phyloP scores from a whole-genome alignment of 1,139 yeast genomes.

The Candida sp. region DNA sequence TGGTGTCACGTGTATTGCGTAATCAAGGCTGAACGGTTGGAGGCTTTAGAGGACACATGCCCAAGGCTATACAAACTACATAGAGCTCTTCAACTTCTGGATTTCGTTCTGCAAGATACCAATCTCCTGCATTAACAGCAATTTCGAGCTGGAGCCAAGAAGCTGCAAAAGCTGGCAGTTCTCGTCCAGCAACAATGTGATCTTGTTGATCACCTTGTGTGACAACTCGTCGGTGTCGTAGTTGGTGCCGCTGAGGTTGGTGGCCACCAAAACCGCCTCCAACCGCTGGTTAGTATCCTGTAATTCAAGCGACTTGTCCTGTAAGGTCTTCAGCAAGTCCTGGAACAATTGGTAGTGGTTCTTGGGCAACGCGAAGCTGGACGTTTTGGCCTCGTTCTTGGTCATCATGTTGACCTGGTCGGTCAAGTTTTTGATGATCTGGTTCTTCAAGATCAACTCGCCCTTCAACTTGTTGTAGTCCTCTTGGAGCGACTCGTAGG shows the following conservation, averaged over 20 bases:
- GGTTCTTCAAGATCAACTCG: slow-evolving; percentile 38
- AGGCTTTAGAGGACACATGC: too few species aligned
- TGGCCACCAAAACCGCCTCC: slow-evolving; percentile 58
- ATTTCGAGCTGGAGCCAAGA: slow-evolving; percentile 59
- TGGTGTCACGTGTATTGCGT: too few species aligned
- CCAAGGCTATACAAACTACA: too few species aligned
- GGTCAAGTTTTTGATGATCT: slow-evolving; percentile 37
- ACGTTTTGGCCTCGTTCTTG: slow-evolving; percentile 16
- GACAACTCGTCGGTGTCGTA: slow-evolving; percentile 79
- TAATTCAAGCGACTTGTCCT: slow-evolving; percentile 57
- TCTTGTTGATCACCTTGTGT: slow-evolving; percentile 71
- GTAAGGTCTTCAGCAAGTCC: slow-evolving; percentile 54
- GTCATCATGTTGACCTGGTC: slow-evolving; percentile 28
- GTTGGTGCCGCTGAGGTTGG: slow-evolving; percentile 10
- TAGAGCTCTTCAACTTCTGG: too few species aligned
- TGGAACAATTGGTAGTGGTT: slow-evolving; percentile 52
- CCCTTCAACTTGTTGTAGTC: slow-evolving; percentile 32
- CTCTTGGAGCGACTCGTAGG: slow-evolving; percentile 15
- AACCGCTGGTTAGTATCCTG: slow-evolving; percentile 62
- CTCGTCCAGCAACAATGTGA: slow-evolving; percentile 67
- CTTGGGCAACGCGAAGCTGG: slow-evolving; percentile 34
- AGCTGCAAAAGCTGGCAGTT: slow-evolving; percentile 73
- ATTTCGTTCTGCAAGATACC: too few species aligned
- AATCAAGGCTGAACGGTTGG: too few species aligned
- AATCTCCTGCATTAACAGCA: too few species aligned